These are phyloP conservation scores for Alternaria sp. DNA, from an alignment of 2,329 filamentous ascomycete species.

Conservation along the genomic window DNA sequence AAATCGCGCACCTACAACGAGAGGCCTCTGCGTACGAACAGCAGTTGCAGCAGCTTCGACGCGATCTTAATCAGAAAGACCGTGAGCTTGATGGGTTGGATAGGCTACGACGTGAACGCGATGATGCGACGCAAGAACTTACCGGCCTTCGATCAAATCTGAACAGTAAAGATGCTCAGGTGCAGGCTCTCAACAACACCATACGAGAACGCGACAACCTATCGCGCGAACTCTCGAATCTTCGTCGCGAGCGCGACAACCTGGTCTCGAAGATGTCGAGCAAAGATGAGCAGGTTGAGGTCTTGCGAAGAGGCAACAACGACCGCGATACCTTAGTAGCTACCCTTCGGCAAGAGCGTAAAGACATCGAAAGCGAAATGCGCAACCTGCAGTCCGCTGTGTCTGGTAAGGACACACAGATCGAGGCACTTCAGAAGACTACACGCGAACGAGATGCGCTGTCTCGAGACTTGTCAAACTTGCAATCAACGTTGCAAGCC, in stretches of 20 bases:
- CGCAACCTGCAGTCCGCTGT: slow-evolving; percentile 38
- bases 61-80: slow-evolving; percentile 41
- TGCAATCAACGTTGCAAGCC: slow-evolving; percentile 42
- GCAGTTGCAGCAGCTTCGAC: slow-evolving; percentile 45
- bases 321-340: slow-evolving; percentile 44
- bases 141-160: slow-evolving; percentile 41
- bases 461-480: slow-evolving; percentile 40
- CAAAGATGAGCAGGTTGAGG: slow-evolving; percentile 45
- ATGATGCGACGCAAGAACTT: slow-evolving; percentile 47
- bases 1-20: slow-evolving; percentile 43
- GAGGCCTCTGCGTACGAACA: slow-evolving; percentile 44
- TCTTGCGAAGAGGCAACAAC: slow-evolving; percentile 38
- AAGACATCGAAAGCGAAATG: slow-evolving; percentile 35
- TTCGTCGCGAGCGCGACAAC: slow-evolving; percentile 46
- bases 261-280: slow-evolving; percentile 36
- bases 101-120: slow-evolving; percentile 42
- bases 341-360: slow-evolving; percentile 42
- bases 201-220: slow-evolving; percentile 42
- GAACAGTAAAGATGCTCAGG: slow-evolving; percentile 42
- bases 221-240: slow-evolving; percentile 39
- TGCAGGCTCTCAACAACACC: slow-evolving; percentile 43
- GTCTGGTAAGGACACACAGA: slow-evolving; percentile 45
- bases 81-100: slow-evolving; percentile 42
- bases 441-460: slow-evolving; percentile 47
- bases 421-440: slow-evolving; percentile 48